Evolutionary conservation across 805 yeast genomes (phyloP).

Genomic region (Saccharomycopsis vini): DNA sequence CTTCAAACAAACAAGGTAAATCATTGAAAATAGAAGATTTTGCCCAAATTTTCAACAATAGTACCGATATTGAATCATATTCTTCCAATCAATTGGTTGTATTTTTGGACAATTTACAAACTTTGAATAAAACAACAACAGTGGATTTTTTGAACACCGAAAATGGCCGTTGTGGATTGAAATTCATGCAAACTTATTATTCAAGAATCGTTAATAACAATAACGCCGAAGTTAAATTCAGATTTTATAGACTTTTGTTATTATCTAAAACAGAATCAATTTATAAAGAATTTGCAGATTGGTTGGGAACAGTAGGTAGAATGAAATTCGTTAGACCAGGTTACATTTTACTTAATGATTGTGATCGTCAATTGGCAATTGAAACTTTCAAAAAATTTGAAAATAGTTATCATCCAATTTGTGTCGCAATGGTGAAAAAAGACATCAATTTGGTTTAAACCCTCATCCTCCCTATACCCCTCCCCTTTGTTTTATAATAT

Average conservation of each 20-base stretch:
- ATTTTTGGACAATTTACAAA: conserved; percentile 60
- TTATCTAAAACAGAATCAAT: conserved; percentile 38
- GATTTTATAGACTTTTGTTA: conserved; percentile 66
- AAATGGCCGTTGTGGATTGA: conserved; percentile 28
- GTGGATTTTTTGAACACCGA: conserved; percentile 26
- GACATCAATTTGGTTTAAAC: conserved; percentile 31
- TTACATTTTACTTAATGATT: conserved; percentile 53
- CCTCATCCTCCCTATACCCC: too few species aligned
- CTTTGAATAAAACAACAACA: conserved; percentile 40
- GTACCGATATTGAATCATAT: conserved; percentile 46
- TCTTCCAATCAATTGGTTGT: conserved; percentile 72
- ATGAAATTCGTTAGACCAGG: conserved; percentile 94
- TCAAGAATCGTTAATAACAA: conserved; percentile 39
- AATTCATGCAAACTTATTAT: conserved; percentile 30
- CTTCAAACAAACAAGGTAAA: conserved; percentile 13
- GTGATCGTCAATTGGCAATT: conserved; percentile 58
- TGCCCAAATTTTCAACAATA: conserved; percentile 29
- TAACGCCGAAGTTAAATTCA: conserved; percentile 75
- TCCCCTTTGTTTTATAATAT: too few species aligned
- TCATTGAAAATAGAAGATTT: conserved; percentile 22
- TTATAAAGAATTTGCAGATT: conserved; percentile 54
- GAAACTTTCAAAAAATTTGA: conserved; percentile 53
- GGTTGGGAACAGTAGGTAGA: conserved; percentile 89
- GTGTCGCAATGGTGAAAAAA: conserved; percentile 72
- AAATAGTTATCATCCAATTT: conserved; percentile 72